Evolutionary conservation across 441 rosid genomes (phyloP), one percentile per base, ranked within the genome.

Genomic region (Syzygium syzygioides): DNA sequence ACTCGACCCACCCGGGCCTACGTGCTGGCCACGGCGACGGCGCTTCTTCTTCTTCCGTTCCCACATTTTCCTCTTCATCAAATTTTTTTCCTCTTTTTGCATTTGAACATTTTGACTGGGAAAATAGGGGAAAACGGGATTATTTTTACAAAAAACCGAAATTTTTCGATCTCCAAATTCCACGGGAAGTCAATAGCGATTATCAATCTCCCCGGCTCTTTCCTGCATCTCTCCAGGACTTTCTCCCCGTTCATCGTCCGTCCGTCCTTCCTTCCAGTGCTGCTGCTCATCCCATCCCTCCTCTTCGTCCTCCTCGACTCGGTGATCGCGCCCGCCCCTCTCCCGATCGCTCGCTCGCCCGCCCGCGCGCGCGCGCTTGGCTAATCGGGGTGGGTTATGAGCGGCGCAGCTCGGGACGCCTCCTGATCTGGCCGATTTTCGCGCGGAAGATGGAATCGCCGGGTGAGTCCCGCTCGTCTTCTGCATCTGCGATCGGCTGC

Each of bases 401-500:
- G 89, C 83, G 34, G 87, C 84, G 88, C 71, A 60, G 92, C 88
- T 88, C 91, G 89, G 7, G 80, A 59, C 87, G 87, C 86, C 86
- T 85, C 89, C 87, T 89, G 86, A 85, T 89, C 89, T 56, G 90
- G 84, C 88, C 88, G 88, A 76, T 90, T 64, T 64, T 80, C 37
- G 92, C 87, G 91, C 92, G 90, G 92, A 76, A 23, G 0, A 95
- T 97, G 99, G 99, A 96, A 91, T 93, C 98, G 87, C 93, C 93
- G 66, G 93, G 93, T 92, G 88, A 90, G 91, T 55, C 52, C 30
- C 50, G 2, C 17, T 56, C 66, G 48, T 12, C 28, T 37, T 85
- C 5, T 11, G 26, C 62, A 19, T 32, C 23, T 3, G 41, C 14
- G 62, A n/a, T 41, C 26, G 6, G 52, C 34, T 11, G 60, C 25